Evolutionary conservation across 148 eudicot genomes (phyloP), one percentile per base, ranked within the genome.

Genomic region (Arbutus unedo): DNA sequence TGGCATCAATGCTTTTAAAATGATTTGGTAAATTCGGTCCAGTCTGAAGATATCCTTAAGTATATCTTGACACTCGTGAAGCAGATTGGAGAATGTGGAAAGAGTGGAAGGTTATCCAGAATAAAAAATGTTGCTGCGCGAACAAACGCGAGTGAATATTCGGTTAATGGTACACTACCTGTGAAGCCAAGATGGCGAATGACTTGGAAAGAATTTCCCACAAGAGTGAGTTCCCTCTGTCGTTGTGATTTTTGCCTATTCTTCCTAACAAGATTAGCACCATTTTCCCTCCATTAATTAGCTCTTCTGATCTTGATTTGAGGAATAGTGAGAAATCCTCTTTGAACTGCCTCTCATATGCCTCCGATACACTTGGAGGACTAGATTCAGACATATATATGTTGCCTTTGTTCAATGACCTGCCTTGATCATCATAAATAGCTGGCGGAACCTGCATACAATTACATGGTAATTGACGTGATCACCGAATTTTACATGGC

Each of bases 181-280:
- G 83, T 7, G 86, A 81, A 47, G 90, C 83, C 78, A 96, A 82
- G 79, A 84, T 81, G 77, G 85, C 21, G 14, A 96, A 88, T 19
- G 99, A 88, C 55, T 75, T 88, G 79, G 93, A 84, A 31, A 96
- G 93, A 68, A 96, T 90, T 83, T 94, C 83, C 99, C 99, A 96
- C 4, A 92, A 81, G 84, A 93, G 84, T 0, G 93, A 91, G 85
- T 88, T 94, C 84, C 97, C 95, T 76, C 93, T 82, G 68, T 94
- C 97, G 49, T 88, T 82, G 81, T 96, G 97, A 82, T 80, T 72
- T 18, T 76, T 44, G 41, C 84, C 85, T 43, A 83, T 85, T 72
- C 99, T 91, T 81, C 95, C 99, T 74, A 94, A 87, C 59, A 96
- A 85, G 31, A 94, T 86, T 25, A 96, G 87, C 21, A 92, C 91